Evolutionary conservation across 495 filamentous ascomycete genomes (phyloP), one percentile per base, ranked within the genome.

Genomic region (Xylaria palmicola): DNA sequence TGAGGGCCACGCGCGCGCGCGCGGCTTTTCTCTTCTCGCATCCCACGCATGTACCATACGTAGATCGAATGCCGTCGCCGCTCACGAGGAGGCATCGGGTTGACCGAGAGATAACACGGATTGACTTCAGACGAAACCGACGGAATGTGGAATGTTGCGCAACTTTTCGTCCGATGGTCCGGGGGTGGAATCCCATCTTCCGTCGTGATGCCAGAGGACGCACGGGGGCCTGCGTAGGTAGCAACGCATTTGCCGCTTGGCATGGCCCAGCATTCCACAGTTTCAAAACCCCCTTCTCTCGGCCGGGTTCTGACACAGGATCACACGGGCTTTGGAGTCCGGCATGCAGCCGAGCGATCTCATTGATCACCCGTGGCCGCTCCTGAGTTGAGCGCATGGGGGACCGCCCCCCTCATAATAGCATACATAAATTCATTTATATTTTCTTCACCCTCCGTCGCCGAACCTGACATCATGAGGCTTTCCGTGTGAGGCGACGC

Each of bases 341-440:
- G 34, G 45, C n/a, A 49, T 36, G 9, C 27, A 58, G 32, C 32
- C 43, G 43, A 48, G 27, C 19, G n/a, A 50, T 59, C 56, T 50
- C 30, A 45, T 59, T 51, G 45, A 45, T 37, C 56, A n/a, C n/a
- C n/a, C n/a, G n/a, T n/a, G n/a, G 36, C 45, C 56, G 45, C 34
- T n/a, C 7, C 34, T 39, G 56, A 44, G 36, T 27, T 27, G 15
- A 48, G 29, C 22, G 10, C 32, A 39, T 34, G 22, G 27, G 13
- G 43, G 30, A 17, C 41, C 36, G 27, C 51, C n/a, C n/a, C n/a
- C n/a, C n/a, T n/a, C n/a, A n/a, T n/a, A n/a, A n/a, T n/a, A n/a
- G n/a, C n/a, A n/a, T n/a, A n/a, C n/a, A n/a, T n/a, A n/a, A n/a
- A n/a, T n/a, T n/a, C n/a, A n/a, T n/a, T n/a, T n/a, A n/a, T n/a